phyloP scores from a whole-genome alignment of 495 filamentous ascomycete species.

The Filosporella fistucella region DNA sequence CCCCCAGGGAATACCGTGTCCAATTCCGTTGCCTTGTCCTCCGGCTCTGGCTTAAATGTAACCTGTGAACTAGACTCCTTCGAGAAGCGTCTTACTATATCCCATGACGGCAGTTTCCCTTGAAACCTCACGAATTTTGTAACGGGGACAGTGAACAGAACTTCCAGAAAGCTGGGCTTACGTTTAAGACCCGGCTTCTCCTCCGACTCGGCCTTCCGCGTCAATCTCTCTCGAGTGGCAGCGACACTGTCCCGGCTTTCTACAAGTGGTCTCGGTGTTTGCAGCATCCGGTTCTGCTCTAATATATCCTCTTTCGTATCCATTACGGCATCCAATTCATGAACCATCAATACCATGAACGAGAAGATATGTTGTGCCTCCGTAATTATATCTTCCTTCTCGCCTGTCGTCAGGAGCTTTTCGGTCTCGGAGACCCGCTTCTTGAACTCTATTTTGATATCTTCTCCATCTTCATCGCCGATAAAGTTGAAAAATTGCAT shows the following conservation, averaged over 20 bases:
- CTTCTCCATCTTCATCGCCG: slow-evolving; percentile 30
- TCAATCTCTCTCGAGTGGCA: slow-evolving; percentile 2
- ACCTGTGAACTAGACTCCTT: too few relatives aligned
- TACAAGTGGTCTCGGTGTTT: neutral
- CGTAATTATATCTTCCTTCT: slow-evolving; percentile 41
- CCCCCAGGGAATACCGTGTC: too few relatives aligned
- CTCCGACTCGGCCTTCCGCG: too few relatives aligned
- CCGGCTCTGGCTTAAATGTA: too few relatives aligned
- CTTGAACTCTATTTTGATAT: slow-evolving; percentile 37
- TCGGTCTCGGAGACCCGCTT: slow-evolving; percentile 33
- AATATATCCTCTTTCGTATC: slow-evolving; percentile 3
- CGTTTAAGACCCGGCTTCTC: too few relatives aligned
- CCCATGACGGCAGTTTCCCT: too few relatives aligned
- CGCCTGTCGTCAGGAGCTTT: slow-evolving; percentile 30
- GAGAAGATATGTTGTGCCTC: slow-evolving; percentile 42
- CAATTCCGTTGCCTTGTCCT: too few relatives aligned
- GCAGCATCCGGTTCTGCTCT: neutral
- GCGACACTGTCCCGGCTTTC: slow-evolving; percentile 10
- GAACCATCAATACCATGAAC: slow-evolving; percentile 30
- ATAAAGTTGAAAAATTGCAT: slow-evolving; percentile 31
- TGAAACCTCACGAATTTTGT: too few relatives aligned
- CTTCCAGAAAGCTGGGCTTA: too few relatives aligned
- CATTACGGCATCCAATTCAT: slow-evolving; percentile 31
- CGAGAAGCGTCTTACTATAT: too few relatives aligned
- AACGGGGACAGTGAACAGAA: too few relatives aligned